Evolutionary conservation across 1,284 basidiomycete species (phyloP), one percentile per base, ranked within the genome.

Genomic region (Malassezia vespertilionis): DNA sequence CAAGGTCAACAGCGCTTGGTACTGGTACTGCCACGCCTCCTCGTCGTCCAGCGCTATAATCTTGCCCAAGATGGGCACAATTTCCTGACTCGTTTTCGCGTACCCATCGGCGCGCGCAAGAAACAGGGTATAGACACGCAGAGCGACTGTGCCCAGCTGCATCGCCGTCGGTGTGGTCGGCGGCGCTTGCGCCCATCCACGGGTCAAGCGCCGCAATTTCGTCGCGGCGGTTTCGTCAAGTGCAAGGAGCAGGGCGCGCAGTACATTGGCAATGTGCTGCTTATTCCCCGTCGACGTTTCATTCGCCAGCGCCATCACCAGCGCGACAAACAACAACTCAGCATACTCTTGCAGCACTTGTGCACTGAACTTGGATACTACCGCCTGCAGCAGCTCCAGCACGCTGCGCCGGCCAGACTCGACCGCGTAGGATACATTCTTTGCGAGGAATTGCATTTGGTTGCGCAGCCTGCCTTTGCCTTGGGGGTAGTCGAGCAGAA

Each of bases 401-500:
- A 95, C 86, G 15, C 89, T 95, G 42, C 81, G 77, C 31, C 93
- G 79, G 1, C 93, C 93, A 44, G 81, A 84, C 64, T 96, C 89
- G 69, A 86, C 81, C 23, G 83, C 79, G 71, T 96, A 99, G 4
- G 86, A 82, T 21, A 96, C 74, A 69, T 99, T 97, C 71, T 86
- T 87, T 20, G 88, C 86, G 21, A 99, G 77, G 75, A 95, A 95
- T 0, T 82, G 79, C 78, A 99, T 84, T 60, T 87, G 86, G 40
- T 81, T 83, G 53, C 81, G 82, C 10, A 97, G 76, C 2, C 91
- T 80, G 1, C 84, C 85, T 60, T 87, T 85, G 28, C 93, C 93
- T 71, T 97, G 93, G 1, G 93, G 93, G 64, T 97, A 99, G 64
- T 99, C 91, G 31, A 97, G 80, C 48, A 97, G 75, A 77, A 99